A percentile compares a stretch with the other conserved stretches of the same genome.
phyloP scores from a whole-genome alignment of 2,329 filamentous ascomycete genomes.

The Penicillium sclerotiorum region DNA sequence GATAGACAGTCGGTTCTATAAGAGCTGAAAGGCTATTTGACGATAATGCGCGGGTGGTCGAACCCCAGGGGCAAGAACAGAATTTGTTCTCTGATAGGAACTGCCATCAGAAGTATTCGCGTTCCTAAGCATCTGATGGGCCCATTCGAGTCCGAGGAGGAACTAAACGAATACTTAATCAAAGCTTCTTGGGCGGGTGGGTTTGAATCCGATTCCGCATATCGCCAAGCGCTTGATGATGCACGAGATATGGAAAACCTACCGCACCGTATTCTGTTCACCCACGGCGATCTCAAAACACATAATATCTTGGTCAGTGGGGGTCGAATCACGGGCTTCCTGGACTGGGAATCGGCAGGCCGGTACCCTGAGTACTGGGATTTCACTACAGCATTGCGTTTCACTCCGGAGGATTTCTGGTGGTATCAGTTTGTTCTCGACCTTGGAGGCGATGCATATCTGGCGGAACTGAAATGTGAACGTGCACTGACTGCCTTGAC shows the following conservation, averaged over 20 bases:
- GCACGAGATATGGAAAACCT: conserved; percentile 21
- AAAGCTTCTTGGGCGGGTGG: conserved; percentile 25
- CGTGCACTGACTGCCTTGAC: conserved; percentile 19
- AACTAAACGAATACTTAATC: conserved; percentile 34
- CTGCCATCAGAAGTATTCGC: conserved; percentile 31
- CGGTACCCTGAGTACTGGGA: conserved; percentile 41
- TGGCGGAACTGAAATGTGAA: conserved; percentile 22
- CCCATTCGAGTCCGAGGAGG: conserved; percentile 30
- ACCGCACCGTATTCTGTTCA: conserved; percentile 27
- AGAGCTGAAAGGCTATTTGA: conserved; percentile 35
- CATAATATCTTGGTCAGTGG: conserved; percentile 34
- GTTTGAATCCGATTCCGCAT: conserved; percentile 19
- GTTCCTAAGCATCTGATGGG: conserved; percentile 29
- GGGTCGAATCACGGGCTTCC: conserved; percentile 21
- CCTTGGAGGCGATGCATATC: conserved; percentile 17
- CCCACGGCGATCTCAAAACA: conserved; percentile 33
- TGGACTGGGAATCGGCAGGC: conserved; percentile 45
- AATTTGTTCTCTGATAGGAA: conserved; percentile 35
- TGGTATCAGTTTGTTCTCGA: conserved; percentile 23
- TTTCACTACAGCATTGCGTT: neutral
- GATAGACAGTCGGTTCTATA: conserved; percentile 30
- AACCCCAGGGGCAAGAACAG: conserved; percentile 26
- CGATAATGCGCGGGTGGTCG: conserved; percentile 35
- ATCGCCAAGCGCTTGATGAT: conserved; percentile 23
- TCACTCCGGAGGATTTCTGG: conserved; percentile 17